Evolutionary conservation across 129 eudicot species (phyloP).

Genomic region (Chrysanthemum makinoi): DNA sequence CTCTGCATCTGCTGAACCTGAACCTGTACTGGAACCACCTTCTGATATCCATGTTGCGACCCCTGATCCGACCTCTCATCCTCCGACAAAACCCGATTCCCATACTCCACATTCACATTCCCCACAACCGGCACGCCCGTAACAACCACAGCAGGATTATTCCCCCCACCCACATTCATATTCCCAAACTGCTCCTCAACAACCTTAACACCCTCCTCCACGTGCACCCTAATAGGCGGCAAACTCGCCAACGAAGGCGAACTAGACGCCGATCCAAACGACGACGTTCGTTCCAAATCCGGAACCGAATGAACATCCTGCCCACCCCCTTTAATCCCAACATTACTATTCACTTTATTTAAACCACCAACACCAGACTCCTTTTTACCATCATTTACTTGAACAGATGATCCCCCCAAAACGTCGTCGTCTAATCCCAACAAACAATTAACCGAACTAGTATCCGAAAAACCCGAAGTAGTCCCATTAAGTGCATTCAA

Average conservation of each 20-base stretch:
- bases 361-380: not conserved
- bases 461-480: conserved; percentile 62
- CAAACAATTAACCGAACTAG: conserved; percentile 55
- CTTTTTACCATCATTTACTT: conserved; percentile 28
- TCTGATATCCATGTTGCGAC: conserved; percentile 24
- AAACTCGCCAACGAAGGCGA: conserved; percentile 70
- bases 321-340: conserved; percentile 14
- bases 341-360: conserved; percentile 22
- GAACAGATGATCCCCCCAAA: conserved; percentile 6
- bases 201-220: conserved; percentile 44
- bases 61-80: conserved; percentile 74
- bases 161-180: conserved; percentile 32
- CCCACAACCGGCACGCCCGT: conserved; percentile 6
- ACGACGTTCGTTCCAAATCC: conserved; percentile 61
- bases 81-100: conserved; percentile 46
- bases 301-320: conserved; percentile 51
- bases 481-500: conserved; percentile 69
- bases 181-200: conserved; percentile 79
- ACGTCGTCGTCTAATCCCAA: conserved; percentile 56
- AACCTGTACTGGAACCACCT: not conserved
- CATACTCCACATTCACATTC: conserved; percentile 25
- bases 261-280: conserved; percentile 68
- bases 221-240: conserved; percentile 67
- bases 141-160: conserved; percentile 26
- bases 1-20: too few species aligned